These are phyloP conservation scores for Calonectria ilicicola DNA, from an alignment of 2,329 filamentous ascomycete genomes.

Conservation along the genomic window DNA sequence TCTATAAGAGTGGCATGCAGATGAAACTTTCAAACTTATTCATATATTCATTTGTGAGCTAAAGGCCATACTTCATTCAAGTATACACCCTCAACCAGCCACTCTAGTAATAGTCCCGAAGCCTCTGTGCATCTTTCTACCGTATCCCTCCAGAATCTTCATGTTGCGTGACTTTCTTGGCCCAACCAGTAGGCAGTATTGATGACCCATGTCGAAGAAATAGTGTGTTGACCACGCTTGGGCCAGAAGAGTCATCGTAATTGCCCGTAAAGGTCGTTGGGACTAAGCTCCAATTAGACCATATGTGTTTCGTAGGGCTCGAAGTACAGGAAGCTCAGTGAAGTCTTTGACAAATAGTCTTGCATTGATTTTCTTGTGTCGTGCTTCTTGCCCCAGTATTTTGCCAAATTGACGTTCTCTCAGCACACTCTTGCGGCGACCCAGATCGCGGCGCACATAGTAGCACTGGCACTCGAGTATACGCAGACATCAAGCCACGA, in stretches of 20 bases:
- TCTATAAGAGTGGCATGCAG: background rate
- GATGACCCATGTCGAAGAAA: background rate
- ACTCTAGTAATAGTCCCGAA: background rate
- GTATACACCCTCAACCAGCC: background rate
- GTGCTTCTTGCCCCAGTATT: background rate
- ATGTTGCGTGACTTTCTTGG: background rate
- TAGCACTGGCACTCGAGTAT: background rate
- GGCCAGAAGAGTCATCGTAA: background rate
- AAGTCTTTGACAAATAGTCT: background rate
- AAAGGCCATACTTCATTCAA: background rate
- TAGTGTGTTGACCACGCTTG: background rate
- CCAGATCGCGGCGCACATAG: background rate
- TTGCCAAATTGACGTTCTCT: background rate
- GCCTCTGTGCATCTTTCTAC: background rate
- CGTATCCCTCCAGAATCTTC: background rate
- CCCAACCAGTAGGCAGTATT: background rate
- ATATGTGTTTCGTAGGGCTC: background rate
- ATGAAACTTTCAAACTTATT: background rate
- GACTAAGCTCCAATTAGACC: background rate
- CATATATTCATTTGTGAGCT: background rate
- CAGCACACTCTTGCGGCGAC: background rate
- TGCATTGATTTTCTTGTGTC: background rate
- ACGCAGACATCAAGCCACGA: background rate
- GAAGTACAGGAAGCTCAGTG: background rate
- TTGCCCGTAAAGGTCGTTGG: background rate